Base-by-base conservation (phyloP, 495 filamentous ascomycete species). In the Rusavskia elegans region DNA sequence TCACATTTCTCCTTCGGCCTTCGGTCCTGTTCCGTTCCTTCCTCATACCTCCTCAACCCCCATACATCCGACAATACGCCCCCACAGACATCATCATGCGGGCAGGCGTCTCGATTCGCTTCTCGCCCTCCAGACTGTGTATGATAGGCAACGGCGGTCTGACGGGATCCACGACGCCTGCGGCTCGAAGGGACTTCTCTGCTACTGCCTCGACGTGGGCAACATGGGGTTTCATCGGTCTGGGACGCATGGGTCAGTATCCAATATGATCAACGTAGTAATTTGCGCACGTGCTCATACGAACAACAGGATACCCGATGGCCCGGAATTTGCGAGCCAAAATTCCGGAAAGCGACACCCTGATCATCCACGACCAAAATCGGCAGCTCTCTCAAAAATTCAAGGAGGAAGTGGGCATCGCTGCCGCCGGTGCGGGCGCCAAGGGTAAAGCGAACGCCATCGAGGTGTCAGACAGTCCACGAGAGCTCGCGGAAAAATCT, bases 291-390 rank as follows among this genome's bases (percentile, higher is more conserved):
- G 10, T 64, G 52, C 54, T 58, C 58, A 59, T 54, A 37, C n/a
- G 36, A 50, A 16, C 44, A 39, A 19, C 53, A 75, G 85, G 85
- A 2, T 90, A 84, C 53, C 80, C 84, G 57, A 93, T 94, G 87
- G 87, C 87, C n/a, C 79, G 77, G 63, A 94, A 92, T 59, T 70
- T 94, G 1, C 83, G 85, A 55, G 71, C 79, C 25, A 90, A 89
- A 60, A 78, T 92, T 10, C 71, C 85, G 4, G 71, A 77, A 2
- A 69, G 65, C 20, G 87, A 93, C 62, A 82, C 72, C 2, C 53
- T 94, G 16, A 68, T 79, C 21, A 63, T 94, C 19, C 84, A 80
- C 52, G 87, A 94, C 62, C 79, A 89, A 58, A 90, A 92, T 57
- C 63, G 69, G 23, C 71, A 73, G 40, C 74, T 78, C 1, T 71